Evolutionary conservation across 2,329 filamentous ascomycete species (phyloP), one percentile per base, ranked within the genome.

Genomic region (Chalara sp.): DNA sequence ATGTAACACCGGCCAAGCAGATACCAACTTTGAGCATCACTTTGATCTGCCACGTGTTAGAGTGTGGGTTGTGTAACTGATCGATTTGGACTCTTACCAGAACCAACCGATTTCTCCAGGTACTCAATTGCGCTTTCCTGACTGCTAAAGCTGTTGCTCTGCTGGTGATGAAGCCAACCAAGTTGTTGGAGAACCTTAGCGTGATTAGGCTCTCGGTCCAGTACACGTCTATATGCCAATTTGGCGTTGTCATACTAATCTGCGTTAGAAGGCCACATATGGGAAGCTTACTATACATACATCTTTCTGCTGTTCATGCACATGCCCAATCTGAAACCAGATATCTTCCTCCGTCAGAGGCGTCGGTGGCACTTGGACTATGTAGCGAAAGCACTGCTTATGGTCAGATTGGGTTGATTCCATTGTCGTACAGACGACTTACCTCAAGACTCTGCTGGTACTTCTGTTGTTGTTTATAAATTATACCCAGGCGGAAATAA

Each of bases 311-410:
- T 97, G 93, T 67, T 99, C 93, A 64, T 99, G 91, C 46, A 99
- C 93, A 68, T 99, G 93, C 30, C 93, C 93, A 65, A 99, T 97
- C 70, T 99, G 93, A 74, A 99, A 99, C 92, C 92, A 97, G 54
- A 99, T 99, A 62, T 99, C 93, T 68, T 97, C 92, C 68, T 97
- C 91, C 0, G 91, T 96, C 61, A 99, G 70, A 2, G 93, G 93
- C 4, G 89, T 84, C 3, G 93, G 93, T 31, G 93, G 92, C 48
- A 95, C 91, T 59, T 81, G 86, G 56, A 97, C 91, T 60, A 99
- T 99, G 67, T 96, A 97, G 70, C 93, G 93, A 75, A 99, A 99
- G 75, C 93, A 97, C 89, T 96, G 52, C 12, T 53, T 7, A 53
- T 6, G 32, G 63, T 61, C 39, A 61, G 56, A 30, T 40, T 6